Percentiles rank a stretch among this genome's conserved stretches.
Conservation (phyloP, 371 early-diverging fungal species). For the Mucor velutinosus region DNA sequence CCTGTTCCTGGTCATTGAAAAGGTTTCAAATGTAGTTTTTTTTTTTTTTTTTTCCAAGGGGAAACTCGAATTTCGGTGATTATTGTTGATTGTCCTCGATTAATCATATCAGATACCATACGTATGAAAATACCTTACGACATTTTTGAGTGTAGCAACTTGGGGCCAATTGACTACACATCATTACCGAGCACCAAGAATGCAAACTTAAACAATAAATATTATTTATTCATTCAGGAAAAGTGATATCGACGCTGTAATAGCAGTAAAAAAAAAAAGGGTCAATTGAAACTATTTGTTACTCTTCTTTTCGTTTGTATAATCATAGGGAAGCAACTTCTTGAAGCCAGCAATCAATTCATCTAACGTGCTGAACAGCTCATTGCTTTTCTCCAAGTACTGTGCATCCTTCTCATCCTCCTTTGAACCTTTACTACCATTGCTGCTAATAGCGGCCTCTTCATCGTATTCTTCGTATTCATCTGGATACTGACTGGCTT, state of each 20-base stretch:
- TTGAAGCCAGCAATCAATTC: neutral
- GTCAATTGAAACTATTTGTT: neutral
- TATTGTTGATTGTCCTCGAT: neutral
- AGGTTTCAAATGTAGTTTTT: neutral
- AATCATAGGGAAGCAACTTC: neutral
- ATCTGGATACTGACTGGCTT: neutral
- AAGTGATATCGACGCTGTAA: neutral
- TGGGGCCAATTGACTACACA: neutral
- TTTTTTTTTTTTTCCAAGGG: too few species aligned
- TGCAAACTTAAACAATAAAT: neutral
- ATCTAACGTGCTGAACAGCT: neutral
- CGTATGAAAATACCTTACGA: neutral
- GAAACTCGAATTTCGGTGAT: neutral
- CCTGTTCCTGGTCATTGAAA: neutral
- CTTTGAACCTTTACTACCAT: neutral
- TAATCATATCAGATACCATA: neutral
- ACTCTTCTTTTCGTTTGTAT: neutral
- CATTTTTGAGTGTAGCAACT: neutral
- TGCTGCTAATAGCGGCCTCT: neutral
- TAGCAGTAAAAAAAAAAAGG: neutral
- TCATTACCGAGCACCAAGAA: neutral
- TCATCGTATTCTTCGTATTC: neutral
- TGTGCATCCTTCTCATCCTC: neutral
- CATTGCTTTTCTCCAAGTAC: neutral
- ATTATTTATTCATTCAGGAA: neutral